A percentile compares a stretch with the other conserved stretches of the same genome.
Conservation (phyloP, 1,284 basidiomycete genomes). For the Marasmius oreades region DNA sequence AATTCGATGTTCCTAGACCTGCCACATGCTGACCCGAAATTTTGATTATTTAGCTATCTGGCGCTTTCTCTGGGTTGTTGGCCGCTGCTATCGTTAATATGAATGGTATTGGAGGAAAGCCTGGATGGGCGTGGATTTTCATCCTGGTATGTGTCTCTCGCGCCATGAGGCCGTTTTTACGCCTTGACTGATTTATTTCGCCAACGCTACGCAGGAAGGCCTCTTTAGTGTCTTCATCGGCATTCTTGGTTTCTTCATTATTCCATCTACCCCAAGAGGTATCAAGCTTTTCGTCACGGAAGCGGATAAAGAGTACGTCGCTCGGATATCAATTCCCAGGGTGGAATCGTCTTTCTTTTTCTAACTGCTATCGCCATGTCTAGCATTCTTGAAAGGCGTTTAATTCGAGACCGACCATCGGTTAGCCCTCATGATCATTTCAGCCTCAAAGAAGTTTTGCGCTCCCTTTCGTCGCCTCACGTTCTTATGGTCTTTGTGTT, state of each 20-base stretch:
- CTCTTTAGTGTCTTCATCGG: constrained; percentile 48
- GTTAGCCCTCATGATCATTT: constrained; percentile 29
- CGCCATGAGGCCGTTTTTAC: background rate
- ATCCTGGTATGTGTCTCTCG: constrained; percentile 37
- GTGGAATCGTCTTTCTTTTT: background rate
- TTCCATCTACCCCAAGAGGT: constrained; percentile 44
- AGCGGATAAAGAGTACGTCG: constrained; percentile 37
- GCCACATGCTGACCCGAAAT: background rate
- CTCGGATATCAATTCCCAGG: no score
- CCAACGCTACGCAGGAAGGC: constrained; percentile 38
- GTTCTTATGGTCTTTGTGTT: constrained; percentile 34
- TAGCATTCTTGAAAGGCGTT: constrained; percentile 25
- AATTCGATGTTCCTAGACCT: background rate
- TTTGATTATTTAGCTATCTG: constrained; percentile 27
- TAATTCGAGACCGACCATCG: constrained; percentile 28
- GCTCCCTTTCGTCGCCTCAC: constrained; percentile 28
- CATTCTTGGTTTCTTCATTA: constrained; percentile 41
- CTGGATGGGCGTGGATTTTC: constrained; percentile 67
- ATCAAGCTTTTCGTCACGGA: constrained; percentile 36
- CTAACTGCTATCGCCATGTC: no score
- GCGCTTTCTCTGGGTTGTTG: constrained; percentile 62
- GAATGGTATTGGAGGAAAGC: constrained; percentile 41
- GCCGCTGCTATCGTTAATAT: constrained; percentile 50
- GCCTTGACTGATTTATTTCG: background rate
- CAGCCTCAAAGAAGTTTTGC: constrained; percentile 25